Base-by-base conservation (phyloP, 352 stramenopile genomes). In the Albugo laibachii region DNA sequence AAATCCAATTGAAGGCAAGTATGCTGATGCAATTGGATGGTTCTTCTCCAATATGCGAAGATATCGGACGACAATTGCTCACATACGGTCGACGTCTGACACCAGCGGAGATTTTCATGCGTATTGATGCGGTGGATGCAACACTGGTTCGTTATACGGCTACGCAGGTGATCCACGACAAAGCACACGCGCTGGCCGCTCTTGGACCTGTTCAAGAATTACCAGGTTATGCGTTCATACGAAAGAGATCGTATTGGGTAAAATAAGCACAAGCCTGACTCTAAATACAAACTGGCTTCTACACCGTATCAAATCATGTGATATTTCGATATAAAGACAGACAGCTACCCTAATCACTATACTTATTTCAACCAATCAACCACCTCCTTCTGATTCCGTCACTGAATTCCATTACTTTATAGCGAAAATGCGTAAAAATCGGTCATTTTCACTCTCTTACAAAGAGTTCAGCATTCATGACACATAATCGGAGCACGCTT, bases 211-310 rank as follows among this genome's bases (percentile, higher is more conserved):
- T 99, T 59, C 80, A 99, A 69, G 94, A 98, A 63, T 73, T 99
- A 62, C 95, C 95, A 37, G 94, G 98, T 69, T 99, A 99, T 87
- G 98, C 97, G 69, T 99, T 96, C 73, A 97, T 99, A 71, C 87
- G 96, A 69, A 82, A 93, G 66, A 84, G 96, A 62, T 97, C 94
- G 48, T 99, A 97, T 91, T 99, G 94, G 93, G 24, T 31, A 31
- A 31, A 31, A 31, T 31, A 31, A 31, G 8, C 8, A 31, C 24
- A 31, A 31, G 8, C 8, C 3, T 31, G 3, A 31, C 24, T n/a
- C n/a, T n/a, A 31, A 31, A 31, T 31, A 10, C 3, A 31, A 8
- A 31, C 3, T 3, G 8, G 24, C 24, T 31, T 31, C 24, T 31
- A 31, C 24, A 31, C 3, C 3, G 24, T 10, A 10, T 31, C 8